Percentiles rank a stretch among this genome's conserved stretches.
Evolutionary conservation across 805 yeast genomes (phyloP).

Genomic region (Kazachstania taianensis): DNA sequence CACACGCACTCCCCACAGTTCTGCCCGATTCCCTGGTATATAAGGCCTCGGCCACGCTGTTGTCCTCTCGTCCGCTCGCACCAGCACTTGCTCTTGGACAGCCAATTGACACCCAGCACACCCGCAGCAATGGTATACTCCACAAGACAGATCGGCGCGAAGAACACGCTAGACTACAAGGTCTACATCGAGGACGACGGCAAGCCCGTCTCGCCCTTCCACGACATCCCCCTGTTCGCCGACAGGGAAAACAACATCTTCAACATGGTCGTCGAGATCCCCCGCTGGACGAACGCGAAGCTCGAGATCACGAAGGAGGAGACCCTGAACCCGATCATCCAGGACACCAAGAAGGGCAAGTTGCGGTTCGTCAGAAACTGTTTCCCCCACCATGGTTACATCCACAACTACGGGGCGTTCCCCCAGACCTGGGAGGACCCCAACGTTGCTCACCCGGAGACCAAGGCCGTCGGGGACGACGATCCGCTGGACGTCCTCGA

Average conservation of each 20-base stretch:
- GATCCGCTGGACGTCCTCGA: slow-evolving; percentile 84
- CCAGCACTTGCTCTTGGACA: background rate
- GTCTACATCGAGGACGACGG: slow-evolving; percentile 89
- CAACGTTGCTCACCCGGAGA: slow-evolving; percentile 53
- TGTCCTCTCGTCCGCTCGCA: too few species aligned
- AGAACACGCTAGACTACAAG: slow-evolving; percentile 88
- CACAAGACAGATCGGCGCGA: slow-evolving; percentile 90
- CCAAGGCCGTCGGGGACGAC: slow-evolving; percentile 64
- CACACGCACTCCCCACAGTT: background rate
- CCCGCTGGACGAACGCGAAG: slow-evolving; percentile 98
- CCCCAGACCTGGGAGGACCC: slow-evolving; percentile 90
- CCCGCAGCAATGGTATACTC: slow-evolving; percentile 53
- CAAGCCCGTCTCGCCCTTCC: slow-evolving; percentile 91
- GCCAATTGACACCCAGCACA: background rate
- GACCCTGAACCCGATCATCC: slow-evolving; percentile 84
- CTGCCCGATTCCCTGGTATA: background rate
- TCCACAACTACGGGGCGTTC: slow-evolving; percentile 97
- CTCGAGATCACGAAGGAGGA: slow-evolving; percentile 84
- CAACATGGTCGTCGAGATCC: slow-evolving; percentile 92
- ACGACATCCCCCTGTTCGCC: slow-evolving; percentile 85
- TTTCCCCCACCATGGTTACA: slow-evolving; percentile 98
- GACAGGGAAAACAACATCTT: slow-evolving; percentile 82
- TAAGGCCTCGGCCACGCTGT: too few species aligned
- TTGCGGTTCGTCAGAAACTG: slow-evolving; percentile 93
- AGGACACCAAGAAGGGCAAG: slow-evolving; percentile 96